Percentiles rank a stretch among this genome's conserved stretches.
Evolutionary conservation across 306 rosid genomes (phyloP).

Genomic region (Dalbergia cultrata): DNA sequence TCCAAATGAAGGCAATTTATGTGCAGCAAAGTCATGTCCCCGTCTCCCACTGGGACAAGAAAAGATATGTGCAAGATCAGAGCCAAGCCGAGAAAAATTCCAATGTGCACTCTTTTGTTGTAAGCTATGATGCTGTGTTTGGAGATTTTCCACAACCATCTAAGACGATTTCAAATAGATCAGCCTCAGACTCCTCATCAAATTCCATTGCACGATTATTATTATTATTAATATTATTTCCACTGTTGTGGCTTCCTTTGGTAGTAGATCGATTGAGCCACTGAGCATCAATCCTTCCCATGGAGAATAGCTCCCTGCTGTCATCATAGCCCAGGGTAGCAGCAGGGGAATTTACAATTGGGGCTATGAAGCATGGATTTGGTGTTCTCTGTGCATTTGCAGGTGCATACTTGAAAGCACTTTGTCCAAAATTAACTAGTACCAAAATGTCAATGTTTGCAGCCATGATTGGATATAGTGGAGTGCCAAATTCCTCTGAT

Average conservation of each 20-base stretch:
- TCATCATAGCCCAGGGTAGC: conserved; percentile 75
- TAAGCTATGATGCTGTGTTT: conserved; percentile 44
- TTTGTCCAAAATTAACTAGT: conserved; percentile 83
- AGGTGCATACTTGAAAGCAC: conserved; percentile 77
- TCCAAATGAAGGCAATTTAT: conserved; percentile 24
- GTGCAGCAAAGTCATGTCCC: conserved; percentile 38
- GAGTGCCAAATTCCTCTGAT: conserved; percentile 77
- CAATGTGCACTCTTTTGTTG: conserved; percentile 8
- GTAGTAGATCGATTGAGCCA: conserved; percentile 63
- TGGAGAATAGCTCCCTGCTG: conserved; percentile 93
- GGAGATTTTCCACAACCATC: conserved; percentile 56
- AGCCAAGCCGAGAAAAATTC: conserved; percentile 12
- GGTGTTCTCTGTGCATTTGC: conserved; percentile 88
- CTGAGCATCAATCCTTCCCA: conserved; percentile 89
- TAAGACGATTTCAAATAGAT: conserved; percentile 60
- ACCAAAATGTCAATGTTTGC: conserved; percentile 69
- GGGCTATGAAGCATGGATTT: conserved; percentile 83
- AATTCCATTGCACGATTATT: conserved; percentile 50
- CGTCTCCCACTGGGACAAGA: conserved; percentile 20
- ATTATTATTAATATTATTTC: conserved; percentile 17
- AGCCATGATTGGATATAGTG: conserved; percentile 80
- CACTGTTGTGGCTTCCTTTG: conserved; percentile 59
- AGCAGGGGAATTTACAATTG: conserved; percentile 56
- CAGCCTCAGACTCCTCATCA: conserved; percentile 66
- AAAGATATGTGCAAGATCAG: conserved; percentile 3